Base-by-base conservation (phyloP, 108 stramenopile genomes). In the Epithemia pelagica region DNA sequence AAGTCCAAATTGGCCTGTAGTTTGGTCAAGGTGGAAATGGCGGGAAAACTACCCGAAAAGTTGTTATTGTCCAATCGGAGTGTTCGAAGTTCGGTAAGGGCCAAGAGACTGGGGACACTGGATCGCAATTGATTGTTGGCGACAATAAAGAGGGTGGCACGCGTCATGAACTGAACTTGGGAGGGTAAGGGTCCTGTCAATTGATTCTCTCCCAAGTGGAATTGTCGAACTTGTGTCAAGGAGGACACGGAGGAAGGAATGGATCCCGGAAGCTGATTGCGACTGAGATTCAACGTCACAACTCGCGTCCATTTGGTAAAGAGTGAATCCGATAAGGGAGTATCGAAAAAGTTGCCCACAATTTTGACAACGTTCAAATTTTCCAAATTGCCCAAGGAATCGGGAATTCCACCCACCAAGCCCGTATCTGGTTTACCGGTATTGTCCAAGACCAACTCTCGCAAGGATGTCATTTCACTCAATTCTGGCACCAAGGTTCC, bases 171-270 rank as follows among this genome's bases (percentile, higher is more conserved):
- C 2, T 31, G 32, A 33, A 63, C 25, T 24, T 63, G 23, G 1
- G 15, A 54, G 23, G 65, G 65, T 23, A 66, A 19, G 26, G 65
- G 65, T 26, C 65, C 65, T 21, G 65, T 66, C 52, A 66, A 30
- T 28, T 29, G 52, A 54, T 66, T 66, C 24, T 54, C 37, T 33
- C 37, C 37, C 37, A 46, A 10, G 37, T 10, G 5, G 15, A 46
- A 46, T 10, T 46, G 5, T 5, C 10, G 5, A 15, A 46, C 37
- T 46, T 46, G 37, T 15, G 37, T 15, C 37, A 46, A 15, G 5
- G 37, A 46, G n/a, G n/a, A n/a, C n/a, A n/a, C n/a, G 10, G 37
- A 5, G 15, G 56, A 7, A 7, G 56, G 56, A 7, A 57, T 7
- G 7, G 3, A 3, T 23, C 56, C 56, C 5, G 56, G 22, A 7